Base-by-base conservation (phyloP, 2,329 filamentous ascomycete genomes). In the Fusarium oligoseptatum region DNA sequence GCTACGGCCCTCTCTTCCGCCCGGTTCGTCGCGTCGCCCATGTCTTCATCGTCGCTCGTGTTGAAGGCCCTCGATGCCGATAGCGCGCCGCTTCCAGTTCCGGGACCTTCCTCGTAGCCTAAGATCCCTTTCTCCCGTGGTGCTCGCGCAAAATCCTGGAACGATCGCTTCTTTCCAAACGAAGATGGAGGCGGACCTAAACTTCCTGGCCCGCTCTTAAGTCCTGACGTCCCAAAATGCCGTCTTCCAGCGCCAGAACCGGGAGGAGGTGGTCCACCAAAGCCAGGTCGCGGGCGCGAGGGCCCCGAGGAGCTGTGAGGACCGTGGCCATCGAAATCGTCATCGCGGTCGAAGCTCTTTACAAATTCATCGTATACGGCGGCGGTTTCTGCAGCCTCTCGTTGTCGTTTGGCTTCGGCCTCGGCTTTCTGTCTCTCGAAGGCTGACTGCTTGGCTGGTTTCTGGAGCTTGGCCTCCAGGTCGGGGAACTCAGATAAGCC, bases 351-450 rank as follows among this genome's bases (percentile, higher is more conserved):
- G 77, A 94, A 94, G 65, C 89, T 95, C 83, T 96, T 96, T 66
- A 97, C 91, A 76, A 98, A 98, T 75, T 96, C 94, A 77, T 95
- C 91, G 82, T 95, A 94, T 1, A 95, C 94, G 27, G 94, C 95
- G 24, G 93, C 94, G 8, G 94, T 97, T 84, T 98, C 95, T 75
- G 93, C 94, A 79, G 93, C 93, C 83, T 97, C 95, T 76, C 94
- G 90, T 76, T 90, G 89, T 68, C 94, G 92, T 85, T 98, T 98
- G 27, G 94, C 95, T 86, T 97, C 95, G 66, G 94, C 94, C 81
- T 97, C 95, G 69, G 94, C 94, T 82, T 94, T 95, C 82, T 97
- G 94, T 77, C 92, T 92, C 84, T 98, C 95, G 81, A 97, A 98
- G 29, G 93, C 88, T 22, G 95, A 97, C 81, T 97, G 94, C 83